These are phyloP conservation scores for Lathyrus oleraceus DNA, from an alignment of 306 rosid species.

Conservation along the genomic window DNA sequence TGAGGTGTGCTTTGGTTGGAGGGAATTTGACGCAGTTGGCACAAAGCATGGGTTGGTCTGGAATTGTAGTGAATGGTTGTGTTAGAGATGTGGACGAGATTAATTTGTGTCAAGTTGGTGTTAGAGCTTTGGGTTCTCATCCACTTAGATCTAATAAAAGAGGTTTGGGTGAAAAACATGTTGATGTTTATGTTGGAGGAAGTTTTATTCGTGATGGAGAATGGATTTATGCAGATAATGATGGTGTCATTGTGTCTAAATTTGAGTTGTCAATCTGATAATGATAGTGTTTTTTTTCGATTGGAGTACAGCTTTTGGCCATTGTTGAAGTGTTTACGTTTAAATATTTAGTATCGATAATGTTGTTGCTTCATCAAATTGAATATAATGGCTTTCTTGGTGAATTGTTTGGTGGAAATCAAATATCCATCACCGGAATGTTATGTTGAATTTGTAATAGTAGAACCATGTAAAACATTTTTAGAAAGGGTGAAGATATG, in stretches of 20 bases:
- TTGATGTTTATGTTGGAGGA: constrained; percentile 60
- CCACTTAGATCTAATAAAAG: constrained; percentile 62
- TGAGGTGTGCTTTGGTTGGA: constrained; percentile 50
- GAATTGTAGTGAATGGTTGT: constrained; percentile 82
- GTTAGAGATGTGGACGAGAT: constrained; percentile 88
- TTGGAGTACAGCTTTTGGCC: not conserved
- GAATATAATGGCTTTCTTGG: no score
- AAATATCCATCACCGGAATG: no score
- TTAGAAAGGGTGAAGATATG: no score
- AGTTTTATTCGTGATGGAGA: constrained; percentile 68
- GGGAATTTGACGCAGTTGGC: constrained; percentile 49
- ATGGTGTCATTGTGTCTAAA: constrained; percentile 50
- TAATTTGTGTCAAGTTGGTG: constrained; percentile 67
- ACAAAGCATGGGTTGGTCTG: constrained; percentile 66
- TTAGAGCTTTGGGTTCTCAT: constrained; percentile 71
- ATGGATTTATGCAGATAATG: constrained; percentile 82
- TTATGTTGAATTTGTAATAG: no score
- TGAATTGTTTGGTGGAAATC: no score
- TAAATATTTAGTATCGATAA: no score
- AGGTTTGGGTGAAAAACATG: constrained; percentile 58
- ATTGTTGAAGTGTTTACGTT: no score
- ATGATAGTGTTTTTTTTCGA: not conserved
- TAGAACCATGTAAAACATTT: no score
- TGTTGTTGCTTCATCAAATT: no score
- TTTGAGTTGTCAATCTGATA: constrained; percentile 44